Evolutionary conservation across 176 grass and related monocot genomes (phyloP).

Genomic region (Ensete ventricosum): DNA sequence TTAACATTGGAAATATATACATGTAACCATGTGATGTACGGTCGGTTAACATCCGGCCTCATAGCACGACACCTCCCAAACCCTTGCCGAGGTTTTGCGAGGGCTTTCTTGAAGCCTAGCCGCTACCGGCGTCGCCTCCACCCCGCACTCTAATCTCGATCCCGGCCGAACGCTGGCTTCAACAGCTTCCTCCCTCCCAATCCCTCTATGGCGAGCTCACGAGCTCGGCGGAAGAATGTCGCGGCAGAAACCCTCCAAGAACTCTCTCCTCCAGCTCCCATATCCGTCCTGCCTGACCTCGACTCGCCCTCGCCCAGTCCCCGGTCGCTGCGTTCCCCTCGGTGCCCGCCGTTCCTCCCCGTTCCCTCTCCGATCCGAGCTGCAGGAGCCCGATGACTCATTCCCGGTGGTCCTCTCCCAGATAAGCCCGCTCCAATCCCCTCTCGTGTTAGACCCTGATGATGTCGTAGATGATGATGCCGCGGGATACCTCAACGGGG

Average conservation of each 20-base stretch:
- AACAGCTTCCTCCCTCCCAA: slow-evolving; percentile 5
- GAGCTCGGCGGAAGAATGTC: slow-evolving; percentile 1
- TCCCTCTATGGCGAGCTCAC: slow-evolving; percentile 7
- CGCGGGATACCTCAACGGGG: neutral
- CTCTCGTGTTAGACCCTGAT: slow-evolving; percentile 8
- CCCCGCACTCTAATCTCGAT: neutral
- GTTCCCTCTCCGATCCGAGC: neutral
- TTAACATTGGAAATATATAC: too few species aligned
- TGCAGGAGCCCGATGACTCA: slow-evolving; percentile 6
- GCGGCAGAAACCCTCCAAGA: neutral
- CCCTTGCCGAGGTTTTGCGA: neutral
- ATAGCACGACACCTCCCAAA: too few species aligned
- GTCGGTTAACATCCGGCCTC: too few species aligned
- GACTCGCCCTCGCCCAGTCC: neutral
- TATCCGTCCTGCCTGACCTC: neutral
- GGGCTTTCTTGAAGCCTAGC: neutral
- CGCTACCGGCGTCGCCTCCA: neutral
- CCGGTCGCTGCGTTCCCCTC: neutral
- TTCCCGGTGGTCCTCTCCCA: slow-evolving; percentile 15
- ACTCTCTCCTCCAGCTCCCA: neutral
- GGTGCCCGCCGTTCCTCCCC: slow-evolving; percentile 1
- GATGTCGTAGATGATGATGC: neutral
- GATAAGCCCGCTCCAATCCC: neutral
- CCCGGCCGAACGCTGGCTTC: neutral
- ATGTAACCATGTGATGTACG: too few species aligned